Conservation (phyloP, 2,329 filamentous ascomycete species). For the Fusarium subtropicale region DNA sequence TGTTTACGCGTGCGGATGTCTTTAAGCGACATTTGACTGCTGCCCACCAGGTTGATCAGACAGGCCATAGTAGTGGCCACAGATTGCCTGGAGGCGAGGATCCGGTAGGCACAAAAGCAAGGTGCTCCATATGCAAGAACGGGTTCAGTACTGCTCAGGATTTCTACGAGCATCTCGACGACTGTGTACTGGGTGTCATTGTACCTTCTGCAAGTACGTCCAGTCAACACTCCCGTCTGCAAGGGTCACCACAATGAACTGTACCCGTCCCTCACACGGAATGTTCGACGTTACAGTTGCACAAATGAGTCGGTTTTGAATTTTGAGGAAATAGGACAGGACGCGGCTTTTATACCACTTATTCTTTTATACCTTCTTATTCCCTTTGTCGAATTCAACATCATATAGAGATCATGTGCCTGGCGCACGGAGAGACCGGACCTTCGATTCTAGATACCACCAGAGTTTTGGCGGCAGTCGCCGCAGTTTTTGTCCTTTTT, state of each 20-base stretch:
- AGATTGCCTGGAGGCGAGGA: slow-evolving; percentile 36
- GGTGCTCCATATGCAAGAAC: slow-evolving; percentile 89
- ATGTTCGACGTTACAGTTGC: slow-evolving; percentile 1
- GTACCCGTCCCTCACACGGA: neutral
- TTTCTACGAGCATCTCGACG: slow-evolving; percentile 94
- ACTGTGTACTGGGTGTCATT: slow-evolving; percentile 70
- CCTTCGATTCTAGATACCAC: slow-evolving; percentile 42
- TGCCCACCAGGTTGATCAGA: slow-evolving; percentile 94
- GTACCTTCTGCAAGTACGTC: slow-evolving; percentile 54
- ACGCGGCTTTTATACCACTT: slow-evolving; percentile 3
- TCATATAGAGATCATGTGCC: slow-evolving; percentile 35
- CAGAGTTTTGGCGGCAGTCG: slow-evolving; percentile 29
- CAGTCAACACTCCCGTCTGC: slow-evolving; percentile 23
- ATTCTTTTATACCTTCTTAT: slow-evolving; percentile 13
- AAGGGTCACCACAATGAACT: slow-evolving; percentile 20
- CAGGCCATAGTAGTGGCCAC: slow-evolving; percentile 84
- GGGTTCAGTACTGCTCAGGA: slow-evolving; percentile 88
- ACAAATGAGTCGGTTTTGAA: slow-evolving; percentile 21
- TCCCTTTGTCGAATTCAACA: slow-evolving; percentile 20
- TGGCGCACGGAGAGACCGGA: slow-evolving; percentile 27
- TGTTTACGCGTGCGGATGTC: slow-evolving; percentile 95
- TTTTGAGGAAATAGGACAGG: slow-evolving; percentile 18
- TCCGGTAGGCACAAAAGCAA: slow-evolving; percentile 69
- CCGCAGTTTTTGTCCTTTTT: slow-evolving; percentile 21
- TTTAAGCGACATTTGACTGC: slow-evolving; percentile 96